Conservation (phyloP, 108 stramenopile genomes). For the Nannochloropsis salina region DNA sequence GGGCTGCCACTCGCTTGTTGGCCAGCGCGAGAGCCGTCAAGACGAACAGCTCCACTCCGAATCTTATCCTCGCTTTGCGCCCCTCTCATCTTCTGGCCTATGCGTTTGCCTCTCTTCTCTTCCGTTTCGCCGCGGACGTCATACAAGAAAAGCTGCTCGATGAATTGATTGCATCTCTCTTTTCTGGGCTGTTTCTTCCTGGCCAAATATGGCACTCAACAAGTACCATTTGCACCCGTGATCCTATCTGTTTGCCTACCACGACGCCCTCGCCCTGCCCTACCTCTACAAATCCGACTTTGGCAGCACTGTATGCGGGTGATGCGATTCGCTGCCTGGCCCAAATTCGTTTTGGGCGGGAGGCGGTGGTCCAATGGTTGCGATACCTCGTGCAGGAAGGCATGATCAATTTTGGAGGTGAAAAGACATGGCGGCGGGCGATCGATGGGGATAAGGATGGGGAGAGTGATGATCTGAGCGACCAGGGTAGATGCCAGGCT, state of each 20-base stretch:
- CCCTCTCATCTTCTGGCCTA: neutral
- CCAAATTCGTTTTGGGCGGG: neutral
- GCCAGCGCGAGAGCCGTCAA: neutral
- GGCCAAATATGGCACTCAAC: neutral
- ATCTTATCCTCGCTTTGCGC: neutral
- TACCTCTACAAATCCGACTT: too few relatives aligned
- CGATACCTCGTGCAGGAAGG: neutral
- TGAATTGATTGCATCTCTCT: neutral
- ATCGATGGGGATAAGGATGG: neutral
- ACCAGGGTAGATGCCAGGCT: neutral
- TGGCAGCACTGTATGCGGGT: neutral
- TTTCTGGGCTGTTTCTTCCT: neutral
- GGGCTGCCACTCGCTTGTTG: neutral
- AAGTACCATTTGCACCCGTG: neutral
- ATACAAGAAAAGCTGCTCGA: slow-evolving; percentile 20
- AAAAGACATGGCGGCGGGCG: neutral
- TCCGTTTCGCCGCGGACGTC: neutral
- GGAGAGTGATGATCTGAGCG: neutral
- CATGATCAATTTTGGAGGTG: neutral
- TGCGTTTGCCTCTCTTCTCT: neutral
- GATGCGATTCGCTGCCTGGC: slow-evolving; percentile 1
- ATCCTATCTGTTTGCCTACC: neutral
- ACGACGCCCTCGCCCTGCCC: neutral
- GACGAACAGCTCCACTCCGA: neutral
- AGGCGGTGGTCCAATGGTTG: neutral